Conservation (phyloP, 176 grass and related monocot genomes). For the Aegilops tauschii region DNA sequence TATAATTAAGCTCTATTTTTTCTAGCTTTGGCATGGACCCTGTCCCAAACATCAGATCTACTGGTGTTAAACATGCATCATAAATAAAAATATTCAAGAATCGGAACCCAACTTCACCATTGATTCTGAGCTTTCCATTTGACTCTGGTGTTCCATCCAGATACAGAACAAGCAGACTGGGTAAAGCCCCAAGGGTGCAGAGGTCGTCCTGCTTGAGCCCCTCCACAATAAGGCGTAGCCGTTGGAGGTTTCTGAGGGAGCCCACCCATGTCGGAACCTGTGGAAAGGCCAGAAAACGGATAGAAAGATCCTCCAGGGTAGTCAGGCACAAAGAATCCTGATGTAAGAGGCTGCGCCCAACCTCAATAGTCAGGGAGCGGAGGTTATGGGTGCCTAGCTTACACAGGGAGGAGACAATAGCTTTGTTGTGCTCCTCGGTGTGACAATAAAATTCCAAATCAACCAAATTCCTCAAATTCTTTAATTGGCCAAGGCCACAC, state of each 20-base stretch:
- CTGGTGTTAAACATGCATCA: rapidly evolving
- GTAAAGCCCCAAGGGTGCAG: not conserved
- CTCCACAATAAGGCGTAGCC: not conserved
- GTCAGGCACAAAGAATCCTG: not conserved
- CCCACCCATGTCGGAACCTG: not conserved
- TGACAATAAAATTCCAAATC: too few relatives aligned
- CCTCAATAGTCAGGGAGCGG: not conserved
- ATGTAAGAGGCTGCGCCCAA: not conserved
- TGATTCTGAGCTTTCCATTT: not conserved
- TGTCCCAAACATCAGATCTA: not conserved
- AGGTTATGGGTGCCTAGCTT: not conserved
- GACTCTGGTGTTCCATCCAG: too few relatives aligned
- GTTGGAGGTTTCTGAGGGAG: not conserved
- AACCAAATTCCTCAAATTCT: too few relatives aligned
- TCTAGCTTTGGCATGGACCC: not conserved
- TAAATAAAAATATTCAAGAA: not conserved
- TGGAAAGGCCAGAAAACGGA: too few relatives aligned
- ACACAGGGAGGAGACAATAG: not conserved
- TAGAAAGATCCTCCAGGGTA: too few relatives aligned
- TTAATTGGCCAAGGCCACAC: too few relatives aligned
- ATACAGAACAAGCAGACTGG: not conserved
- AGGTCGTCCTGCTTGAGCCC: not conserved
- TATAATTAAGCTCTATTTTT: rapidly evolving
- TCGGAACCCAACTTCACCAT: not conserved
- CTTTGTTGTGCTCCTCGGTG: too few relatives aligned